Base-by-base conservation (phyloP, 2,329 filamentous ascomycete genomes). In the Domatiomyces catenatus region DNA sequence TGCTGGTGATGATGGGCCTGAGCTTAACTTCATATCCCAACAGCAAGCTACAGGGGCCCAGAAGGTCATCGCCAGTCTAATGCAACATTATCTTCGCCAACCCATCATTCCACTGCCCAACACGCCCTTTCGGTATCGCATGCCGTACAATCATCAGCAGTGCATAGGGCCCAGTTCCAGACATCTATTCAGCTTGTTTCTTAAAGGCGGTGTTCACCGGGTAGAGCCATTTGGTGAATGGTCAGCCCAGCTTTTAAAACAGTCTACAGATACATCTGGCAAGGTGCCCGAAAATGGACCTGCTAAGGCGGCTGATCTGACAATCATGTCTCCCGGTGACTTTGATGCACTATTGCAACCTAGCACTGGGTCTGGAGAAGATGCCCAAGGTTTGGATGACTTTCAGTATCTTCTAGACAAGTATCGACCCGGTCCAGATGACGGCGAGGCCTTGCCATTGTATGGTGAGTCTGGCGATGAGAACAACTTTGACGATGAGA, bases 401-500 rank as follows among this genome's bases (percentile, higher is more conserved):
- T 63, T 63, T 44, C 58, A 63, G 15, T 63, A 64, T 50, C 58
- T 71, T 12, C 59, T 75, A 6, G 56, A 68, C 15, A 71, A 70
- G 52, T 72, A 74, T 50, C 66, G 64, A n/a, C 58, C 60, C 6
- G 54, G 65, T 26, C 60, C 64, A 39, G 65, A 64, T 24, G 65
- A 65, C 8, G 69, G 75, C 47, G 63, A 73, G 19, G 57, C 69
- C 8, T 64, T 76, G 5, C 75, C 76, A 17, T 19, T 68, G 0
- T 76, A 74, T 58, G 76, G 77, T 4, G 75, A 82, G 2, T 81
- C 78, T 1, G 68, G 65, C 1, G 67, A 56, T 46, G 64, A 73
- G 7, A 71, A 72, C 2, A 69, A 74, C 26, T 76, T 74, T 54
- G 80, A 84, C 57, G 69, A 74, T 8, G 72, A 76, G 36, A 81